Percentiles rank a stretch among this genome's conserved stretches.
Evolutionary conservation across 2,329 filamentous ascomycete species (phyloP).

Genomic region (Rugonectria rugulosa): DNA sequence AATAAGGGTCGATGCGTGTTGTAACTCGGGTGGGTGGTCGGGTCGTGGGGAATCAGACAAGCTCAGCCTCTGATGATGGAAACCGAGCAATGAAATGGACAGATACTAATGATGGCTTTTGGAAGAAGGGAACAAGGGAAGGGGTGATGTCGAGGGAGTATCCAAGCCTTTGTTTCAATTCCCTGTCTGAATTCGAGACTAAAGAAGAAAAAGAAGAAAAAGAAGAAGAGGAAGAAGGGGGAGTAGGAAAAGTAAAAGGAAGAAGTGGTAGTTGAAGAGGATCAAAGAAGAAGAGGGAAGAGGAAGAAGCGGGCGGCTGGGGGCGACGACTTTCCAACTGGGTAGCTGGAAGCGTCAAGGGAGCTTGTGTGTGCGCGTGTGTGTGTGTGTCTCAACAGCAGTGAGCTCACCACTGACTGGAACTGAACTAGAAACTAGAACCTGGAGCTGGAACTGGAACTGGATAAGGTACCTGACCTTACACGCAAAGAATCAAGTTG

Average conservation of each 20-base stretch:
- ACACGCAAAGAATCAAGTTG: too few relatives aligned
- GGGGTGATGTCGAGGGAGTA: too few relatives aligned
- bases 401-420: slow-evolving; percentile 33
- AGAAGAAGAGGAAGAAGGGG: too few relatives aligned
- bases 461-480: neutral
- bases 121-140: slow-evolving; percentile 20
- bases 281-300: too few relatives aligned
- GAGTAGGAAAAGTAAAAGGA: too few relatives aligned
- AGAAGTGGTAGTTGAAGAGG: too few relatives aligned
- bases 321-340: too few relatives aligned
- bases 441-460: slow-evolving; percentile 16
- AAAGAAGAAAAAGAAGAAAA: too few relatives aligned
- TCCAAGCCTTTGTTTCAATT: slow-evolving; percentile 28
- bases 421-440: slow-evolving; percentile 27
- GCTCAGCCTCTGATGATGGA: neutral
- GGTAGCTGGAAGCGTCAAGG: too few relatives aligned
- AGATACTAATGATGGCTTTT: slow-evolving; percentile 6
- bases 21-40: too few relatives aligned
- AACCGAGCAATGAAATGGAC: slow-evolving; percentile 1
- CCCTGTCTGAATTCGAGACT: too few relatives aligned
- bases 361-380: too few relatives aligned
- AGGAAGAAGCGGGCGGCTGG: neutral
- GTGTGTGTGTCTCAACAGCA: slow-evolving; percentile 24
- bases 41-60: neutral
- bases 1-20: neutral